A percentile compares a stretch with the other conserved stretches of the same genome.
Evolutionary conservation across 2,329 filamentous ascomycete genomes (phyloP).

Genomic region (Colletotrichum nymphaeae): DNA sequence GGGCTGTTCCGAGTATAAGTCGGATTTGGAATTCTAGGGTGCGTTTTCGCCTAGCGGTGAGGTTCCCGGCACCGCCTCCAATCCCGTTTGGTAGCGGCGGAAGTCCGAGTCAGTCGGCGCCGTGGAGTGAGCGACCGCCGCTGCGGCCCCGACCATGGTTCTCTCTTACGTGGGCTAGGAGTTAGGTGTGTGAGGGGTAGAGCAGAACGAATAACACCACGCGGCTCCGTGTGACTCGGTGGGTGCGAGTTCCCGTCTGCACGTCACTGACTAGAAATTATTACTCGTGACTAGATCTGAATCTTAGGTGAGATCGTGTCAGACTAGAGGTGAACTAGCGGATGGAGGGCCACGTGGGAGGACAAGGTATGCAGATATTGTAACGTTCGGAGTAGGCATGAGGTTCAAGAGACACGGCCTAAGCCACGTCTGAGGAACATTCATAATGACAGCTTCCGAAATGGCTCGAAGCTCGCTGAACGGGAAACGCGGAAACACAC

Average conservation of each 20-base stretch:
- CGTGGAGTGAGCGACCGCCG: conserved; percentile 38
- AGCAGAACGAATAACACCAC: not conserved
- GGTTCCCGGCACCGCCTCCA: conserved; percentile 43
- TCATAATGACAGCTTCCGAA: not conserved
- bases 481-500: not conserved
- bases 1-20: too few relatives aligned
- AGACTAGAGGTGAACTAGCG: not conserved
- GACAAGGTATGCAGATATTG: not conserved
- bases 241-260: conserved; percentile 22
- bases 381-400: too few relatives aligned
- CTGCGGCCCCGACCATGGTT: conserved; percentile 36
- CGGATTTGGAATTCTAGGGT: too few relatives aligned
- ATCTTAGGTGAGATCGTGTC: not conserved
- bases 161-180: conserved; percentile 30
- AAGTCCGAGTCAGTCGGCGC: conserved; percentile 47
- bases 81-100: conserved; percentile 66
- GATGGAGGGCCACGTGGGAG: not conserved
- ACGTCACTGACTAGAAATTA: conserved; percentile 4
- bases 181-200: not conserved
- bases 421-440: not conserved
- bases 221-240: conserved; percentile 3
- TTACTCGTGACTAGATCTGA: not conserved
- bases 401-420: too few relatives aligned
- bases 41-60: too few relatives aligned
- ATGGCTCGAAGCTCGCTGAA: not conserved